Conservation (phyloP, 305 asterid genomes). For the Fraxinus baroniana region DNA sequence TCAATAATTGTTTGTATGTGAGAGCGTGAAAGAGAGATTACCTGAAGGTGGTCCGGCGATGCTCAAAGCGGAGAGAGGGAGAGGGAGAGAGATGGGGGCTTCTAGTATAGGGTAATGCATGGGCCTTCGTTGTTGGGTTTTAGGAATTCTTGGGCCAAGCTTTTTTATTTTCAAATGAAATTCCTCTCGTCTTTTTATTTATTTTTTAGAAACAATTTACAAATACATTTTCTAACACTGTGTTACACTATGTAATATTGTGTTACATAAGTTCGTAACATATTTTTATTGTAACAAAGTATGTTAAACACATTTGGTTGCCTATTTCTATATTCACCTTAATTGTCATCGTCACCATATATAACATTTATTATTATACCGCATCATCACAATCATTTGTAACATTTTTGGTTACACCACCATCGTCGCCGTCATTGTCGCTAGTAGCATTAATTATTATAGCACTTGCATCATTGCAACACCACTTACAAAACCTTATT, state of each 20-base stretch:
- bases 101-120: not conserved
- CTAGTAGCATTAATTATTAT: no score
- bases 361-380: no score
- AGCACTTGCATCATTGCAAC: not conserved
- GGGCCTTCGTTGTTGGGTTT: not conserved
- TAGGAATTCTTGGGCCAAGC: not conserved
- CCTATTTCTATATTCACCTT: no score
- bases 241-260: no score
- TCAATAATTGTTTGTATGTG: not conserved
- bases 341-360: not conserved
- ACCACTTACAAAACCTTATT: not conserved
- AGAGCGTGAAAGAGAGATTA: not conserved
- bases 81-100: not conserved
- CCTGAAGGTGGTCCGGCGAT: not conserved
- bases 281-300: not conserved
- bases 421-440: not conserved
- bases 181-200: not conserved
- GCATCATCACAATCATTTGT: not conserved
- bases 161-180: not conserved
- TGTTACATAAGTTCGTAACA: no score
- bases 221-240: no score
- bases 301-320: no score
- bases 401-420: no score
- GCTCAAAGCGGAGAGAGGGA: not conserved
- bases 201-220: no score